Conservation (phyloP, 257 asterid genomes). For the Fraxinus pennsylvanica region DNA sequence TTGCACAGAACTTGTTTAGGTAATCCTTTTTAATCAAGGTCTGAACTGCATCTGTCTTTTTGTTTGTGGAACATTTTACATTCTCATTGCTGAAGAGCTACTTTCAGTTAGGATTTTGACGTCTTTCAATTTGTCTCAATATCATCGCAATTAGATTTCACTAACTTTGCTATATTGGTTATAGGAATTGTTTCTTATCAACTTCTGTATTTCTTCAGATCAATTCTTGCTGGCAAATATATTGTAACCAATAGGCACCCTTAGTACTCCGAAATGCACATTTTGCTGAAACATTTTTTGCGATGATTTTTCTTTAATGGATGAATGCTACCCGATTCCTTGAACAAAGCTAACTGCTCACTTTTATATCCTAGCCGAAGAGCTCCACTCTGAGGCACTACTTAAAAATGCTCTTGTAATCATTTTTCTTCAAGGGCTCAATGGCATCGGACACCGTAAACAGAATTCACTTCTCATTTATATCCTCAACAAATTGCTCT, state of each 20-base stretch:
- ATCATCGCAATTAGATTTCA: not conserved
- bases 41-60: not conserved
- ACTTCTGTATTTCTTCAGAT: not conserved
- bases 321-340: not conserved
- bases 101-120: not conserved
- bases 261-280: not conserved
- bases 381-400: not conserved
- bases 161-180: not conserved
- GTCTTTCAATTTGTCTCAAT: not conserved
- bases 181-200: not conserved
- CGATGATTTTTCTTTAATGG: not conserved
- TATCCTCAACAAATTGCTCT: not conserved
- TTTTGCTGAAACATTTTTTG: not conserved
- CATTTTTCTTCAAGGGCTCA: not conserved
- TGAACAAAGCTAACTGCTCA: not conserved
- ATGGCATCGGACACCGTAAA: not conserved
- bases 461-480: not conserved
- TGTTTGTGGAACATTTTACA: not conserved
- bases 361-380: not conserved
- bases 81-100: constrained; percentile 7
- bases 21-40: not conserved
- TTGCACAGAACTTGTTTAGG: not conserved
- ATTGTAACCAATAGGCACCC: not conserved
- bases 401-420: not conserved
- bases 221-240: not conserved